A percentile compares a stretch with the other conserved stretches of the same genome.
Evolutionary conservation across 345 rosid species (phyloP).

Genomic region (Rhizophora apiculata): DNA sequence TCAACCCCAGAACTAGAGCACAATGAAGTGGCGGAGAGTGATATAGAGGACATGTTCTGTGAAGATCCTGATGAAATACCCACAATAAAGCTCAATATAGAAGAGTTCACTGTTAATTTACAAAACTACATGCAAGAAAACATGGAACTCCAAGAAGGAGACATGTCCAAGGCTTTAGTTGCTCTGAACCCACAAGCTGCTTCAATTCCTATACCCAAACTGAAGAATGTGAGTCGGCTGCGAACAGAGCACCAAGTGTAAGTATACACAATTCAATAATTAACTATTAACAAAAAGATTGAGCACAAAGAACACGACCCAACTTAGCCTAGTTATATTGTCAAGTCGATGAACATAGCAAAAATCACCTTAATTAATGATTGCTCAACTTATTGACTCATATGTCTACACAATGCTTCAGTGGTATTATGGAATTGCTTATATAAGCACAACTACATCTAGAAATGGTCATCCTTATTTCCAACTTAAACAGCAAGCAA

Average conservation of each 20-base stretch:
- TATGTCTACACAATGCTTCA: background rate
- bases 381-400: background rate
- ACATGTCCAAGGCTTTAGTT: conserved; percentile 83
- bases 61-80: conserved; percentile 92
- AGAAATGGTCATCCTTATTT: too few species aligned
- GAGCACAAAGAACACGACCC: background rate
- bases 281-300: background rate
- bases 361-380: background rate
- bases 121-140: conserved; percentile 56
- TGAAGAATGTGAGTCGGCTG: conserved; percentile 77
- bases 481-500: too few species aligned
- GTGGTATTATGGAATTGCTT: background rate
- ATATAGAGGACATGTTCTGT: conserved; percentile 62
- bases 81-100: conserved; percentile 60
- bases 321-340: too few species aligned
- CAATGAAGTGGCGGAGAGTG: conserved; percentile 44
- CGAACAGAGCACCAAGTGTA: conserved; percentile 97
- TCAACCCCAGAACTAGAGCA: conserved; percentile 62
- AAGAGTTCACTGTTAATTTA: conserved; percentile 58
- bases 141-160: conserved; percentile 74
- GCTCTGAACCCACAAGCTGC: conserved; percentile 66
- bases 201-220: conserved; percentile 63
- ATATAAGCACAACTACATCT: background rate
- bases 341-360: background rate
- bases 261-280: conserved; percentile 34